Conservation (phyloP, 1,139 yeast genomes). For the Sugiyamaella pinicola region DNA sequence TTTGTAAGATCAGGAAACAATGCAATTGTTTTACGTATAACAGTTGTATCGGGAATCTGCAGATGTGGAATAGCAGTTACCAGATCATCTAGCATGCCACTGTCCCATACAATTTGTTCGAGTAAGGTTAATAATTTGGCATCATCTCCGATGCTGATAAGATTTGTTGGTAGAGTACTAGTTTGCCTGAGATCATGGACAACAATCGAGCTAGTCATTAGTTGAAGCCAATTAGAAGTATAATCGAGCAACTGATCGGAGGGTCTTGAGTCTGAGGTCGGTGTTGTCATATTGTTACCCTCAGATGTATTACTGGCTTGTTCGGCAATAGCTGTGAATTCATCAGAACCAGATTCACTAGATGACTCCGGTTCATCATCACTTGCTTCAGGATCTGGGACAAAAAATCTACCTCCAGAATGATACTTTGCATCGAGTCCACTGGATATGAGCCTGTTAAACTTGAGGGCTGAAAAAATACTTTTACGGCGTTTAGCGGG, state of each 20-base stretch:
- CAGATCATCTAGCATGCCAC: conserved; percentile 30
- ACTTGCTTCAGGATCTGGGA: conserved; percentile 40
- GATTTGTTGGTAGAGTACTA: not conserved
- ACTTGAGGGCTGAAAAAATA: conserved; percentile 75
- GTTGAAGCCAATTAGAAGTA: conserved; percentile 26
- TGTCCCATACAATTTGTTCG: conserved; percentile 52
- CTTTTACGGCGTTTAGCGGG: conserved; percentile 47
- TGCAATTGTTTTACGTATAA: conserved; percentile 23
- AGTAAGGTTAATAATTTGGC: conserved; percentile 40
- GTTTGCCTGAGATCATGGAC: conserved; percentile 6
- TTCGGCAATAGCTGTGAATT: not conserved
- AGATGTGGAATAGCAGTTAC: conserved; percentile 18
- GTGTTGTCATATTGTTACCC: not conserved
- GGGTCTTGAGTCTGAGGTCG: conserved; percentile 1
- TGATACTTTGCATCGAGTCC: conserved; percentile 82
- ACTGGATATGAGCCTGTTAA: conserved; percentile 74
- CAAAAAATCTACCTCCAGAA: conserved; percentile 82
- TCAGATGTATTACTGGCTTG: not conserved
- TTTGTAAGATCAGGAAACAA: conserved; percentile 28
- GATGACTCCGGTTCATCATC: conserved; percentile 23
- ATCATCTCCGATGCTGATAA: conserved; percentile 21
- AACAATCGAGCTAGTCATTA: conserved; percentile 21
- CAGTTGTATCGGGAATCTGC: conserved; percentile 26
- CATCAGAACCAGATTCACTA: conserved; percentile 19
- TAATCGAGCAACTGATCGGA: conserved; percentile 15